These are phyloP conservation scores for Nissolia schottii DNA, from an alignment of 306 rosid genomes.

Conservation along the genomic window DNA sequence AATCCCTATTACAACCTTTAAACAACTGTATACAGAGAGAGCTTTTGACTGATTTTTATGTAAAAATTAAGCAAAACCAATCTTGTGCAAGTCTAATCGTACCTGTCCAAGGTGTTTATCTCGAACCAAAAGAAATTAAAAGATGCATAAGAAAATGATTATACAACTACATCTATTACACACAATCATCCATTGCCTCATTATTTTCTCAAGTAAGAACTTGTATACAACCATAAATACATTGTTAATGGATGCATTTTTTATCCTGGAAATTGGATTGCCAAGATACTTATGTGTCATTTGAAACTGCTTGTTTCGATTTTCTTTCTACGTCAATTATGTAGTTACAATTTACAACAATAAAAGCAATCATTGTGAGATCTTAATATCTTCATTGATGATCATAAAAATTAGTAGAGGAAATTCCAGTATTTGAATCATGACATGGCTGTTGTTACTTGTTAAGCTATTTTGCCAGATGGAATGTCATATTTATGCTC, in stretches of 20 bases:
- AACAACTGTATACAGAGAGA: neutral
- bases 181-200: neutral
- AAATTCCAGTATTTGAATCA: neutral
- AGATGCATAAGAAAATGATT: neutral
- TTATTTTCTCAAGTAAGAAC: neutral
- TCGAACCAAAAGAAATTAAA: neutral
- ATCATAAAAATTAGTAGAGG: neutral
- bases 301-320: neutral
- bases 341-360: neutral
- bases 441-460: neutral
- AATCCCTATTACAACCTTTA: neutral
- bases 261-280: neutral
- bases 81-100: neutral
- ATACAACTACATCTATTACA: neutral
- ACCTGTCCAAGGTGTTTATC: neutral
- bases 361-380: neutral
- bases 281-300: neutral
- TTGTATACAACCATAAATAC: neutral
- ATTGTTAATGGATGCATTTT: neutral
- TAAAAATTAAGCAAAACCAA: neutral
- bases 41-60: neutral
- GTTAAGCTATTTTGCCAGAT: conserved; percentile 4
- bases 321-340: neutral
- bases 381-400: neutral
- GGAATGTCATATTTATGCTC: conserved; percentile 2